These are phyloP conservation scores for Fistulinella prunicolor DNA, from an alignment of 768 basidiomycete genomes.

Conservation along the genomic window DNA sequence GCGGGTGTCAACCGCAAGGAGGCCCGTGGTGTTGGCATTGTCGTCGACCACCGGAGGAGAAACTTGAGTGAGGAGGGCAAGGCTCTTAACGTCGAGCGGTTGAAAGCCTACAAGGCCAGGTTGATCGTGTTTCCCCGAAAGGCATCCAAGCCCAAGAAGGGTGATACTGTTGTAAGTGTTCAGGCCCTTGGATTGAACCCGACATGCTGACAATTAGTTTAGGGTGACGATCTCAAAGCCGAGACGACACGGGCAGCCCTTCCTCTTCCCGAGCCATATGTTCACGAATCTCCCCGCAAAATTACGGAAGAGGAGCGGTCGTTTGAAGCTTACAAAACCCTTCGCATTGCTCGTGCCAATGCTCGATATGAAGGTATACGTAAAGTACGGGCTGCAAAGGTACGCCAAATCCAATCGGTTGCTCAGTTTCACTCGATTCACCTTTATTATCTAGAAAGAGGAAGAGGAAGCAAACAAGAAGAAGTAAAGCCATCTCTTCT, in stretches of 20 bases:
- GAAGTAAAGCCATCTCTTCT: slow-evolving; percentile 52
- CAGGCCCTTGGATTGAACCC: background rate
- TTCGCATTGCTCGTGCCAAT: slow-evolving; percentile 80
- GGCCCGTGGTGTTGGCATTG: slow-evolving; percentile 89
- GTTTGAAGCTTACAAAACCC: slow-evolving; percentile 84
- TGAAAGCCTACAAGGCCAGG: slow-evolving; percentile 89
- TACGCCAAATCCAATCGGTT: slow-evolving; percentile 35
- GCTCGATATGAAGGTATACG: slow-evolving; percentile 84
- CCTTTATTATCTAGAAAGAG: slow-evolving; percentile 55
- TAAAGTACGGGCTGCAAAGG: slow-evolving; percentile 85
- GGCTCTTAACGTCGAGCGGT: slow-evolving; percentile 88
- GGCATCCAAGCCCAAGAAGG: slow-evolving; percentile 92
- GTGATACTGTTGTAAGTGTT: slow-evolving; percentile 79
- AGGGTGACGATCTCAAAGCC: slow-evolving; percentile 83
- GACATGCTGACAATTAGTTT: slow-evolving; percentile 8
- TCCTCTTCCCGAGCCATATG: slow-evolving; percentile 64
- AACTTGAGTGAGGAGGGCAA: slow-evolving; percentile 97
- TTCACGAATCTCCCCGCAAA: slow-evolving; percentile 84
- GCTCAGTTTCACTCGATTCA: slow-evolving; percentile 14
- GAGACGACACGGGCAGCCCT: slow-evolving; percentile 66
- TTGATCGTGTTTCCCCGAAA: slow-evolving; percentile 98
- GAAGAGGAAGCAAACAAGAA: slow-evolving; percentile 93
- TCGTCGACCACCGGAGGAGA: slow-evolving; percentile 95
- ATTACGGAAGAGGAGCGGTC: slow-evolving; percentile 89
- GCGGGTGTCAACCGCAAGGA: slow-evolving; percentile 94